Conservation (phyloP, 164 flowering plant species). For the Dillenia suffruticosa region DNA sequence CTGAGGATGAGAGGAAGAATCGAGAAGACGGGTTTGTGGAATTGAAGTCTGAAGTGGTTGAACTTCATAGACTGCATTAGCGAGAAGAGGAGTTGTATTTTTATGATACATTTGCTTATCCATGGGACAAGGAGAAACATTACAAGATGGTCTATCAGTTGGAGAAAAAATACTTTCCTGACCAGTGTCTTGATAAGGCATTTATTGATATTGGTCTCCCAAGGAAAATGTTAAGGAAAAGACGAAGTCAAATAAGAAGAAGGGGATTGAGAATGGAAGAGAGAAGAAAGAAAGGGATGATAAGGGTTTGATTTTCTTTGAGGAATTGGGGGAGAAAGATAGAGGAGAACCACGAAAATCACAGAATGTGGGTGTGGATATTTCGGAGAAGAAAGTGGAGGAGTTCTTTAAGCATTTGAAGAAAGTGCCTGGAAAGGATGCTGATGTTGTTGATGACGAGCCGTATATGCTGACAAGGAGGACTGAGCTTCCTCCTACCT, state of each 20-base stretch:
- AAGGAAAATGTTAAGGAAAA: conserved; percentile 13
- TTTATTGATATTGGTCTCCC: conserved; percentile 56
- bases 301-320: conserved; percentile 73
- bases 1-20: conserved; percentile 46
- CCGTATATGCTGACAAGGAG: conserved; percentile 66
- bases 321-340: conserved; percentile 20
- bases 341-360: conserved; percentile 9
- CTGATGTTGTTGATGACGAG: conserved; percentile 38
- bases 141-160: conserved; percentile 92
- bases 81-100: conserved; percentile 89
- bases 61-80: conserved; percentile 56
- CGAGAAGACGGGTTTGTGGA: conserved; percentile 51
- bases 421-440: conserved; percentile 58
- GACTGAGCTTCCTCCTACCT: conserved; percentile 67
- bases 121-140: conserved; percentile 98
- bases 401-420: conserved; percentile 95
- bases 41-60: conserved; percentile 77
- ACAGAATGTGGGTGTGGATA: conserved; percentile 26
- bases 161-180: conserved; percentile 97
- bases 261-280: conserved; percentile 10
- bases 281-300: conserved; percentile 25
- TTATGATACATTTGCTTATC: conserved; percentile 74
- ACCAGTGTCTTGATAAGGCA: conserved; percentile 84
- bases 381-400: conserved; percentile 82
- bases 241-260: conserved; percentile 12